Conservation (phyloP, 176 grass and related monocot genomes). For the Oryza coarctata region DNA sequence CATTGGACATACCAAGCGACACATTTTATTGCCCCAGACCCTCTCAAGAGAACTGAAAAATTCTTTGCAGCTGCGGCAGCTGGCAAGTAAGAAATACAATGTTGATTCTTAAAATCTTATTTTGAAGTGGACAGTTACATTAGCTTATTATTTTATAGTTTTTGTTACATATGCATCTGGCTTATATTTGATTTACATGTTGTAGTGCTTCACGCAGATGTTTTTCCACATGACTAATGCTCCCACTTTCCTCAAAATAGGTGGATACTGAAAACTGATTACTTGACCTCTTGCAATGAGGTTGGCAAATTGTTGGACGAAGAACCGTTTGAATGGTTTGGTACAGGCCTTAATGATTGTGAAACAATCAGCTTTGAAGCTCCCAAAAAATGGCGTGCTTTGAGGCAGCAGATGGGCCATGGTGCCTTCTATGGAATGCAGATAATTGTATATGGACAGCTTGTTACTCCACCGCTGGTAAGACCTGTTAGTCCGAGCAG, state of each 20-base stretch:
- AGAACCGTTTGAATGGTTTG: conserved; percentile 80
- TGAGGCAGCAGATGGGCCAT: conserved; percentile 70
- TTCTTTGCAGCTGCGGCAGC: conserved; percentile 87
- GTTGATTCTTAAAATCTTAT: neutral
- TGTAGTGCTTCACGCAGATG: neutral
- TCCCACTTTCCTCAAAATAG: conserved; percentile 37
- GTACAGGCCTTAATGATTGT: conserved; percentile 59
- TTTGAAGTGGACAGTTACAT: neutral
- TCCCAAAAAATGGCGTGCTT: conserved; percentile 69
- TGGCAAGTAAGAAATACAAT: conserved; percentile 57
- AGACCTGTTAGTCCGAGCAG: conserved; percentile 18
- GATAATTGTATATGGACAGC: conserved; percentile 71
- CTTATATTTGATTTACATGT: conserved; percentile 15
- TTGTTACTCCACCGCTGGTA: conserved; percentile 71
- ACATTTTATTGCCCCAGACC: conserved; percentile 70
- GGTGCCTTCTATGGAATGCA: conserved; percentile 82
- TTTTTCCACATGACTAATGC: neutral
- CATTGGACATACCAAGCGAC: conserved; percentile 90
- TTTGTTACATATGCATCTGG: neutral
- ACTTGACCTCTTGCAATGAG: conserved; percentile 64
- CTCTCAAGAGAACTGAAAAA: conserved; percentile 82
- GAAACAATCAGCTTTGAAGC: conserved; percentile 76
- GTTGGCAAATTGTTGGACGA: conserved; percentile 66
- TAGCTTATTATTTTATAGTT: neutral
- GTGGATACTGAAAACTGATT: conserved; percentile 89